Evolutionary conservation across 2,329 filamentous ascomycete species (phyloP), one percentile per base, ranked within the genome.

Genomic region (Alternaria brassicae): DNA sequence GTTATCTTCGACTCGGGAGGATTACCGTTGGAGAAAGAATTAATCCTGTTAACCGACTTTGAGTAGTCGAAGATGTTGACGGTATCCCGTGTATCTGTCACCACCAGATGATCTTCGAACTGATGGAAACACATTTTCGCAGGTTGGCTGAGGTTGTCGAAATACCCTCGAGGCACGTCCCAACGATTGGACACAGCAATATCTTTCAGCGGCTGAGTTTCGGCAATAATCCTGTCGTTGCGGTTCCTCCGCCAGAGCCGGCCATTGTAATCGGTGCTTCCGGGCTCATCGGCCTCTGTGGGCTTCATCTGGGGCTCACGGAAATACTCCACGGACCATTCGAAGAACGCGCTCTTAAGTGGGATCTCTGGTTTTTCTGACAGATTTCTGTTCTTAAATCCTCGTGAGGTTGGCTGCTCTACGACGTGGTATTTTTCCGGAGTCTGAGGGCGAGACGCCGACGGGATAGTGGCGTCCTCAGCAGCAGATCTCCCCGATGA

Each of bases 241-340:
- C 95, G 89, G 56, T 93, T 91, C 62, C 95, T 86, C 63, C 94
- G 86, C 95, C 95, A 99, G 2, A 99, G 82, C 15, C 95, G 88
- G 74, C 95, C 90, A 70, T 99, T 99, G 79, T 98, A 99, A 77
- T 98, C 93, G 15, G 91, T 91, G 72, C 93, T 97, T 32, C 95
- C 95, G 13, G 95, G 95, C 74, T 99, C 95, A 70, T 99, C 95
- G 23, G 93, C 91, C 76, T 99, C 95, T 58, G 91, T 93, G 3
- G 92, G 90, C 74, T 95, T 96, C 95, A 99, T 98, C 78, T 99
- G 95, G 30, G 95, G 95, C 77, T 98, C 93, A 28, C 93, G 91
- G 84, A 98, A 99, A 77, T 99, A 98, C 77, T 88, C 94, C 42
- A 95, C 93, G 4, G 93, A 97, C 93, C 94, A 99, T 64, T 97